These are phyloP conservation scores for Sesbania bispinosa DNA, from an alignment of 306 rosid genomes.

Conservation along the genomic window DNA sequence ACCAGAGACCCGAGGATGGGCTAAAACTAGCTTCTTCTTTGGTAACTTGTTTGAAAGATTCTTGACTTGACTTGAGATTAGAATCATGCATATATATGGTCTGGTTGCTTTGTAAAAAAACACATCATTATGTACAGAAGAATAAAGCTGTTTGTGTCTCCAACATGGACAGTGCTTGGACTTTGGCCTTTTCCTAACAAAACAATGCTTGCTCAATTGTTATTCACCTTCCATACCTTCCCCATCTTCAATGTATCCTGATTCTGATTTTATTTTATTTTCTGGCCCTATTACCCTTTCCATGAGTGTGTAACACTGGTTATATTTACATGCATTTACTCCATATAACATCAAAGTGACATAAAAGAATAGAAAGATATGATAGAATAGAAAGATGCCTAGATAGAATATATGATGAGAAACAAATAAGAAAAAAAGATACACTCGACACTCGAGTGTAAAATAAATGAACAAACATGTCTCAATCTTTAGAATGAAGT, in stretches of 20 bases:
- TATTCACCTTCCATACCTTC: background rate
- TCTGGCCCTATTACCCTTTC: background rate
- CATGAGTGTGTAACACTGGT: background rate
- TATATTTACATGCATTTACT: no score
- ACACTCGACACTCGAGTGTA: no score
- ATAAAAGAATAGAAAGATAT: no score
- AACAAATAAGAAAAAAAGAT: no score
- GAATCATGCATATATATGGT: background rate
- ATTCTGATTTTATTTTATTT: no score
- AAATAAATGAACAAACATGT: no score
- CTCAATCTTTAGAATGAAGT: no score
- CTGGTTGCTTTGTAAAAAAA: slow-evolving; percentile 12
- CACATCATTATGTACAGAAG: slow-evolving; percentile 35
- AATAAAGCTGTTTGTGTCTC: slow-evolving; percentile 40
- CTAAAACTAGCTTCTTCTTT: slow-evolving; percentile 76
- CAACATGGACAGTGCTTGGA: slow-evolving; percentile 28
- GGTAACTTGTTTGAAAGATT: slow-evolving; percentile 70
- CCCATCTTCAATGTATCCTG: background rate
- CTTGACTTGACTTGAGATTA: slow-evolving; percentile 31
- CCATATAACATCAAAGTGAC: no score
- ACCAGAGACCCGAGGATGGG: slow-evolving; percentile 61
- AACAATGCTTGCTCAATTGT: slow-evolving; percentile 26
- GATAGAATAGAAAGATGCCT: no score
- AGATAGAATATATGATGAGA: no score
- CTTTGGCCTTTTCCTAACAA: slow-evolving; percentile 3